Conservation (phyloP, 768 basidiomycete genomes). For the Nidularia pulvinata region DNA sequence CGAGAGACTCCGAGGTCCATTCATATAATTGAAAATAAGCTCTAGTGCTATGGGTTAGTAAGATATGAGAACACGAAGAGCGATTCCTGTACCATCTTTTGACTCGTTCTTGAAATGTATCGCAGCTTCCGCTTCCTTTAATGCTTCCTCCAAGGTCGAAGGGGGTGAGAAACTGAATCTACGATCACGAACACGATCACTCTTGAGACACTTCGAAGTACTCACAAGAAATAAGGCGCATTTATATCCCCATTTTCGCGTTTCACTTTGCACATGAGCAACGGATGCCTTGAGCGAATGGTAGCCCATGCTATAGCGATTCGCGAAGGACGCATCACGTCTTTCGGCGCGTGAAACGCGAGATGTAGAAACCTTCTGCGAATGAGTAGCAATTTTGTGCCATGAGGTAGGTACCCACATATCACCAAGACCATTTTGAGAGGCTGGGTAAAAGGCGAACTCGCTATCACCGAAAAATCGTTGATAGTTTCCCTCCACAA, state of each 20-base stretch:
- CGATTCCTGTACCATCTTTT: constrained; percentile 37
- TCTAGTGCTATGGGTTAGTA: constrained; percentile 9
- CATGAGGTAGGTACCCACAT: constrained; percentile 18
- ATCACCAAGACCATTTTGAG: constrained; percentile 26
- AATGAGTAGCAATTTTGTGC: neutral
- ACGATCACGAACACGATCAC: neutral
- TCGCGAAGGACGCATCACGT: constrained; percentile 22
- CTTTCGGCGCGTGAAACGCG: constrained; percentile 19
- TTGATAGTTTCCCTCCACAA: constrained; percentile 6
- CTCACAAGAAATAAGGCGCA: constrained; percentile 41
- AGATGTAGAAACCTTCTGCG: constrained; percentile 29
- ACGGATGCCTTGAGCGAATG: constrained; percentile 53
- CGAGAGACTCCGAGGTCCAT: constrained; percentile 59
- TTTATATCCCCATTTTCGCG: constrained; percentile 29
- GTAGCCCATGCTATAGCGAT: constrained; percentile 57
- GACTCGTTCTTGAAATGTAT: constrained; percentile 33
- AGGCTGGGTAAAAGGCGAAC: constrained; percentile 25
- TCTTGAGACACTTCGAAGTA: neutral
- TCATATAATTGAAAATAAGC: constrained; percentile 57
- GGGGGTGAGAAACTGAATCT: constrained; percentile 38
- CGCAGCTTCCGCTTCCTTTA: constrained; percentile 36
- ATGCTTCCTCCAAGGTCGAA: constrained; percentile 26
- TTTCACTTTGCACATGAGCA: constrained; percentile 47
- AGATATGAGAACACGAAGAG: constrained; percentile 3
- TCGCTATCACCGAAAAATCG: constrained; percentile 26